Conservation (phyloP, 148 eudicot species). For the Vaccinium vitisidaea region DNA sequence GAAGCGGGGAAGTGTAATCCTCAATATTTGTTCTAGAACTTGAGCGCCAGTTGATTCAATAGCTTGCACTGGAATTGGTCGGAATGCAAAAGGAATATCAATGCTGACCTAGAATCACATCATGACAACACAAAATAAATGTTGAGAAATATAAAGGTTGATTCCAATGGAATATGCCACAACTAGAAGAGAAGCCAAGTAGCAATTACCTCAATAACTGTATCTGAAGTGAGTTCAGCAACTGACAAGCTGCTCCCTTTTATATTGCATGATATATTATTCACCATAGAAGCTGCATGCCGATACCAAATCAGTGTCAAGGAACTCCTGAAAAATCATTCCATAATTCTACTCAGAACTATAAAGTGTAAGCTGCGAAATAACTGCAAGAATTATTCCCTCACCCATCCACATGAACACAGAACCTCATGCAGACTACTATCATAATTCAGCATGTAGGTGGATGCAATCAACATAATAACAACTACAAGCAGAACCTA, state of each 20-base stretch:
- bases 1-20: slow-evolving; percentile 83
- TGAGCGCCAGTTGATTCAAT: slow-evolving; percentile 82
- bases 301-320: slow-evolving; percentile 83
- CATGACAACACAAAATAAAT: not conserved
- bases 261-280: slow-evolving; percentile 56
- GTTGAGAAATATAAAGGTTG: not conserved
- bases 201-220: slow-evolving; percentile 61
- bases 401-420: not conserved
- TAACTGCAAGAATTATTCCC: not conserved
- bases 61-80: slow-evolving; percentile 63
- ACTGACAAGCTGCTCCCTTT: slow-evolving; percentile 28
- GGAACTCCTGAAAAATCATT: slow-evolving; percentile 68
- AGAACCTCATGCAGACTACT: no score
- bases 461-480: not conserved
- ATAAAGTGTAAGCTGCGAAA: not conserved
- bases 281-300: slow-evolving; percentile 95
- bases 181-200: slow-evolving; percentile 4
- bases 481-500: not conserved
- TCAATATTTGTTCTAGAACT: slow-evolving; percentile 70
- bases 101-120: slow-evolving; percentile 65
- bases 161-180: not conserved
- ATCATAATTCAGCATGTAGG: not conserved
- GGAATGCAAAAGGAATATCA: slow-evolving; percentile 83
- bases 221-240: slow-evolving; percentile 70
- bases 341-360: slow-evolving; percentile 50